These are phyloP conservation scores for Eutypa lata DNA, from an alignment of 2,329 filamentous ascomycete species.

Conservation along the genomic window DNA sequence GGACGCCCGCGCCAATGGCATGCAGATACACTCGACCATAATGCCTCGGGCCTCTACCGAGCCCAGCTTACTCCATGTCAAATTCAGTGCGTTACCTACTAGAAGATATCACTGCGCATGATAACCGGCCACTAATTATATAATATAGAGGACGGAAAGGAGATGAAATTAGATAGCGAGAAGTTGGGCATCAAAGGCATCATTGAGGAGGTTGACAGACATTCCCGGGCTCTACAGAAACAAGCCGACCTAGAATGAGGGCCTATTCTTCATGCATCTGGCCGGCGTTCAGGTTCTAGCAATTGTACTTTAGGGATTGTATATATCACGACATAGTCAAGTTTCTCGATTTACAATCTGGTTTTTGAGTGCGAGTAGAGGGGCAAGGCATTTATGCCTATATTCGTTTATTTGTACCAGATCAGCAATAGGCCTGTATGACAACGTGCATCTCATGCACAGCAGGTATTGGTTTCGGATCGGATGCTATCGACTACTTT, in stretches of 20 bases:
- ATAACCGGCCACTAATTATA: neutral
- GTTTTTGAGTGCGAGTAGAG: neutral
- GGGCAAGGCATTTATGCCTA: neutral
- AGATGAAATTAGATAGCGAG: conserved; percentile 77
- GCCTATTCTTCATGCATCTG: conserved; percentile 8
- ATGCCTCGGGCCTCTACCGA: conserved; percentile 68
- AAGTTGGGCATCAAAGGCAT: conserved; percentile 83
- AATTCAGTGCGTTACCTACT: conserved; percentile 71
- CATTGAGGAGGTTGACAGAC: conserved; percentile 83
- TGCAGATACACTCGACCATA: conserved; percentile 75
- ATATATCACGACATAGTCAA: conserved; percentile 3
- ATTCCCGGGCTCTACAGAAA: conserved; percentile 79
- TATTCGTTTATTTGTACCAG: neutral
- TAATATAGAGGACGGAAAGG: conserved; percentile 80
- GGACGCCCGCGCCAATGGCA: conserved; percentile 67
- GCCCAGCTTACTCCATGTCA: conserved; percentile 67
- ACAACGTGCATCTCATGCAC: conserved; percentile 6
- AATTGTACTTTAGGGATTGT: neutral
- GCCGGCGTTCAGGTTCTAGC: neutral
- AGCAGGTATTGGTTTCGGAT: conserved; percentile 5
- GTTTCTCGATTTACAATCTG: neutral
- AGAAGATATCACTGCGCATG: neutral
- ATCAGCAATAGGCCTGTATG: neutral
- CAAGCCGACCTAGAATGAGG: conserved; percentile 68
- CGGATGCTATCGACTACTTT: conserved; percentile 21